Evolutionary conservation across 108 stramenopile genomes (phyloP), one percentile per base, ranked within the genome.

Genomic region (Bacterosira constricta): DNA sequence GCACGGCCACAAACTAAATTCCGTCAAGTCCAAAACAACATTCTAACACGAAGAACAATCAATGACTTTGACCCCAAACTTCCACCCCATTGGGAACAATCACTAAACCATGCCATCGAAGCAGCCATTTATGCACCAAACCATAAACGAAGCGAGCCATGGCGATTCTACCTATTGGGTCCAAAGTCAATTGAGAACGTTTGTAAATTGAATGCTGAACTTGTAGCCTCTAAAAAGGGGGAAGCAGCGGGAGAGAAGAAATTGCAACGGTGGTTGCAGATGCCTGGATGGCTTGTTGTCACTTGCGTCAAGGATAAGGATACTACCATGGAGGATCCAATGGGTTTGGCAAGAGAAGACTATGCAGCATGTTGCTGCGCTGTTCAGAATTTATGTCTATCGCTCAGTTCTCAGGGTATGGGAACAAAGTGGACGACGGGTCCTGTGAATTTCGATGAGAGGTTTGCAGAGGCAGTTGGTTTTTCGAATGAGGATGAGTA

Each of bases 381-480:
- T 0, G 62, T 87, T 6, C 86, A 87, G 61, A 87, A 87, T 39
- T 21, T 87, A 1, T 80, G 77, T 32, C 69, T 87, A 15, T 66
- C 73, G 18, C 38, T 87, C 17, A 77, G 82, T 44, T 47, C 71
- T 13, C 27, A 62, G 21, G 86, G 86, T 3, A 75, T 87, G 50
- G 86, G 83, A 1, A 82, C 83, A 10, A 87, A 87, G 54, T 87
- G 86, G 86, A 82, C 83, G 17, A 84, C 79, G 11, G 86, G 86
- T 11, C 74, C 85, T 7, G 82, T 86, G 3, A 85, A 84, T 54
- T 84, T 84, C 56, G 80, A 84, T 41, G 23, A 21, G 18, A 15
- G 46, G 10, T 84, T 84, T 51, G 39, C 51, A 15, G 61, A 81
- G 9, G 59, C 64, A 1, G 79, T 78, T 36, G 83, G 83, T 5